Evolutionary conservation across 371 early-diverging fungal species (phyloP).

Genomic region (Mortierella sp.): DNA sequence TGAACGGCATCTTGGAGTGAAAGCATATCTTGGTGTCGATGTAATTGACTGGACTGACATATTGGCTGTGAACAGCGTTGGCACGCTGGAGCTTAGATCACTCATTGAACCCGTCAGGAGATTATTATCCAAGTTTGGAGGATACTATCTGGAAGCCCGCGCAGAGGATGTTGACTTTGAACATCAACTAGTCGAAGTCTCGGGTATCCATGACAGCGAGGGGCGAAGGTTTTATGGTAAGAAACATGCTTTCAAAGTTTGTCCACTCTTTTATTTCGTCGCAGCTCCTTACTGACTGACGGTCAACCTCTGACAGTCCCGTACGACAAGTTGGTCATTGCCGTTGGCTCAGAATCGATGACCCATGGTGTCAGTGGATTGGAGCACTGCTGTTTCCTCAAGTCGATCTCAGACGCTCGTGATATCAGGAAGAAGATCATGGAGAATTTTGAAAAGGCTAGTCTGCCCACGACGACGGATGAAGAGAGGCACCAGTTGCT

Average conservation of each 20-base stretch:
- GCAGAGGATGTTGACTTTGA: constrained; percentile 78
- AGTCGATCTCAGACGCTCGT: constrained; percentile 80
- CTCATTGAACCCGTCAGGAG: constrained; percentile 81
- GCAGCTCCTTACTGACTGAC: not conserved
- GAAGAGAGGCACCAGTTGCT: constrained; percentile 84
- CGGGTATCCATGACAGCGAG: constrained; percentile 55
- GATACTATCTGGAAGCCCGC: constrained; percentile 65
- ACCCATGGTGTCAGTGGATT: constrained; percentile 86
- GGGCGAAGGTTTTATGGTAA: constrained; percentile 67
- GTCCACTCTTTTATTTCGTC: not conserved
- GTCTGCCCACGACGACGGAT: constrained; percentile 75
- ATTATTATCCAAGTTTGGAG: constrained; percentile 60
- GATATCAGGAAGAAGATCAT: constrained; percentile 73
- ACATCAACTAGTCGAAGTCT: constrained; percentile 65
- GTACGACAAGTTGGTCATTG: constrained; percentile 85
- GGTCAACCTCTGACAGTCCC: constrained; percentile 50
- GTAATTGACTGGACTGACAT: not conserved
- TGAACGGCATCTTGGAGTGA: constrained; percentile 2
- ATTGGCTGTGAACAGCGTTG: constrained; percentile 83
- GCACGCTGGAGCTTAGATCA: constrained; percentile 83
- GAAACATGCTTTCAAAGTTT: not conserved
- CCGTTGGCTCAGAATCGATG: constrained; percentile 83
- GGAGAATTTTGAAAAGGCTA: constrained; percentile 87
- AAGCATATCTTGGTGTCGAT: too few relatives aligned
- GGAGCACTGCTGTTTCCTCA: constrained; percentile 74